Conservation (phyloP, 2,329 filamentous ascomycete species). For the Chalara sp. region DNA sequence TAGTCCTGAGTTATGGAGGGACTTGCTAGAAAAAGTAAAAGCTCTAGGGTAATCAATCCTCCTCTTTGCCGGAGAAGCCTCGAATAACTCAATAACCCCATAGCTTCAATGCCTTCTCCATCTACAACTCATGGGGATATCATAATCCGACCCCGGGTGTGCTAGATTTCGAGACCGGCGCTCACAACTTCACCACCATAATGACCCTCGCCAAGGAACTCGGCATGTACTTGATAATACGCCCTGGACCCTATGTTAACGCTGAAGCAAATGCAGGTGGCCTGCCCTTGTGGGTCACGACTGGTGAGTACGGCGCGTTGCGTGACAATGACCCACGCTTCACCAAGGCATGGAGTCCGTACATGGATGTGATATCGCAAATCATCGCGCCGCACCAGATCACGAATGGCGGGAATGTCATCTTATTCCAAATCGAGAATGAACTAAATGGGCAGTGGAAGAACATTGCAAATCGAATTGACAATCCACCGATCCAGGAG, state of each 20-base stretch:
- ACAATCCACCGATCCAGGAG: constrained; percentile 40
- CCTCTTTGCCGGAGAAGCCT: not conserved
- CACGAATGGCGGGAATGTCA: constrained; percentile 49
- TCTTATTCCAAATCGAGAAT: constrained; percentile 52
- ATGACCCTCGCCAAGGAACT: constrained; percentile 66
- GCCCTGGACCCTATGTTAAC: constrained; percentile 63
- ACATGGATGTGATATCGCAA: constrained; percentile 41
- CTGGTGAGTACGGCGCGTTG: constrained; percentile 47
- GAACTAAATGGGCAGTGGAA: constrained; percentile 41
- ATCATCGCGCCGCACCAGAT: constrained; percentile 46
- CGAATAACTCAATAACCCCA: constrained; percentile 6
- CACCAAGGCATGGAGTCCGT: constrained; percentile 47
- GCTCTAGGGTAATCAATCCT: constrained; percentile 46
- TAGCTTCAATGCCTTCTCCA: constrained; percentile 67
- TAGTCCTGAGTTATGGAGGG: constrained; percentile 51
- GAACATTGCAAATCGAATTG: constrained; percentile 33
- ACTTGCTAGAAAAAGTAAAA: constrained; percentile 77
- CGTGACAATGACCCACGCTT: constrained; percentile 46
- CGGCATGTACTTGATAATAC: constrained; percentile 68
- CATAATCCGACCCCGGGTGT: constrained; percentile 56
- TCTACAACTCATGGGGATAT: constrained; percentile 69
- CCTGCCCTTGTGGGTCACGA: constrained; percentile 55
- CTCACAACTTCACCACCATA: constrained; percentile 55
- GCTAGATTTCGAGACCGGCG: constrained; percentile 56
- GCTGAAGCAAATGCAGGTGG: constrained; percentile 57